Evolutionary conservation across 305 asterid species (phyloP).

Genomic region (Andrographis paniculata): DNA sequence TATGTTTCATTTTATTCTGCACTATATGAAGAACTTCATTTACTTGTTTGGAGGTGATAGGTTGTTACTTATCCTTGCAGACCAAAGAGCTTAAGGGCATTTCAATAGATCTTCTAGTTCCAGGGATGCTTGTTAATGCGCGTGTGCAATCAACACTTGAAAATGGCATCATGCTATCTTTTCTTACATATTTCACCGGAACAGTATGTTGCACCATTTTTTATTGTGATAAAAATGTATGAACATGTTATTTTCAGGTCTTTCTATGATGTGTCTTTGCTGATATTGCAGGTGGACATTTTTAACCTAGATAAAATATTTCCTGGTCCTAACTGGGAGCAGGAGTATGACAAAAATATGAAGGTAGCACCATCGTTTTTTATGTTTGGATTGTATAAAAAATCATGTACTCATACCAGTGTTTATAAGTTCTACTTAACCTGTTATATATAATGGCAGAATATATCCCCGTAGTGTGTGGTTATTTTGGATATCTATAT

Average conservation of each 20-base stretch:
- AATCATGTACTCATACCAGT: not conserved
- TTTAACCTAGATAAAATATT: constrained; percentile 62
- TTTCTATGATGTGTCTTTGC: constrained; percentile 14
- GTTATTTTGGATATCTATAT: not conserved
- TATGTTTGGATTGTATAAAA: constrained; percentile 9
- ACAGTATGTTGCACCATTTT: constrained; percentile 55
- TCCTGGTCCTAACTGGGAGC: constrained; percentile 81
- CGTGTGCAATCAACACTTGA: constrained; percentile 78
- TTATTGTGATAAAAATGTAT: constrained; percentile 15
- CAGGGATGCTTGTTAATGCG: constrained; percentile 98
- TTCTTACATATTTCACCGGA: constrained; percentile 91
- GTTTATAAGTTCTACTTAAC: not conserved
- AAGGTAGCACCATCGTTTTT: constrained; percentile 42
- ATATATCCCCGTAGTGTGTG: not conserved
- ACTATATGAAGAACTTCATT: constrained; percentile 9
- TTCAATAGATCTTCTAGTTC: constrained; percentile 91
- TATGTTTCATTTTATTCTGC: constrained; percentile 27
- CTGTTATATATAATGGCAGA: constrained; percentile 3
- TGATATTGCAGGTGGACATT: constrained; percentile 63
- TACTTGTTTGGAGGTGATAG: constrained; percentile 6
- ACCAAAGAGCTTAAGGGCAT: constrained; percentile 88
- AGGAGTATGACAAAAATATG: constrained; percentile 55
- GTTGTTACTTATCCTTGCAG: constrained; percentile 37
- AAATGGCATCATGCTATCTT: constrained; percentile 82
- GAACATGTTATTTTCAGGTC: constrained; percentile 14